phyloP scores from a whole-genome alignment of 805 yeast species.

The Nakazawaea laoshanensis region DNA sequence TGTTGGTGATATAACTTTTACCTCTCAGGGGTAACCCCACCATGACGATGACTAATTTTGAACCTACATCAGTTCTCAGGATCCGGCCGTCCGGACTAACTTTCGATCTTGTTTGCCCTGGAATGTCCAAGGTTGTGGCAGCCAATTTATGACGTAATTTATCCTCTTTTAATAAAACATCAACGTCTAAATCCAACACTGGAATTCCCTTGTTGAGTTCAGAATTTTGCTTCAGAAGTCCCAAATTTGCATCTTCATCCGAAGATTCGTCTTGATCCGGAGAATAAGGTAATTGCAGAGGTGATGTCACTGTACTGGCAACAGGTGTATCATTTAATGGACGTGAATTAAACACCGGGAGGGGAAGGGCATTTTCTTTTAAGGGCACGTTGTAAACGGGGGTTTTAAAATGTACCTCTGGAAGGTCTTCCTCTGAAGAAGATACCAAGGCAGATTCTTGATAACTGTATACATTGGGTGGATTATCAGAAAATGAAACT shows the following conservation, averaged over 20 bases:
- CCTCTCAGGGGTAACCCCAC: slow-evolving; percentile 96
- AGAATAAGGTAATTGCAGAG: slow-evolving; percentile 22
- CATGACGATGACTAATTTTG: slow-evolving; percentile 89
- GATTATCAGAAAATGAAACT: slow-evolving; percentile 10
- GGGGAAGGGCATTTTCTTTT: slow-evolving; percentile 2
- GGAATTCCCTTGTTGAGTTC: slow-evolving; percentile 23
- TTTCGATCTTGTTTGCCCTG: slow-evolving; percentile 81
- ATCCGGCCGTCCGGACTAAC: slow-evolving; percentile 69
- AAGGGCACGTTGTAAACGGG: slow-evolving; percentile 4
- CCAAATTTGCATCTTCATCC: slow-evolving; percentile 8
- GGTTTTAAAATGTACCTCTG: slow-evolving; percentile 3
- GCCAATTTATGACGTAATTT: slow-evolving; percentile 9
- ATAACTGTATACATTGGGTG: slow-evolving; percentile 8
- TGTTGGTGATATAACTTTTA: slow-evolving; percentile 87
- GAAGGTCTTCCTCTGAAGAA: slow-evolving; percentile 9
- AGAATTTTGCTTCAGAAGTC: slow-evolving; percentile 13
- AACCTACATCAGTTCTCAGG: slow-evolving; percentile 61
- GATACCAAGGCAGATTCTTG: slow-evolving; percentile 8
- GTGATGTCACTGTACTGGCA: slow-evolving; percentile 48
- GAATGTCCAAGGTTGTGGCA: slow-evolving; percentile 84
- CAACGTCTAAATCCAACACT: slow-evolving; percentile 8
- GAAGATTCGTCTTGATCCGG: slow-evolving; percentile 19
- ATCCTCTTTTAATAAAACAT: slow-evolving; percentile 3
- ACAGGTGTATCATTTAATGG: slow-evolving; percentile 74
- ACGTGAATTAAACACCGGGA: slow-evolving; percentile 59